phyloP scores from a whole-genome alignment of 1,139 yeast genomes.

The Suhomyces terraborum region DNA sequence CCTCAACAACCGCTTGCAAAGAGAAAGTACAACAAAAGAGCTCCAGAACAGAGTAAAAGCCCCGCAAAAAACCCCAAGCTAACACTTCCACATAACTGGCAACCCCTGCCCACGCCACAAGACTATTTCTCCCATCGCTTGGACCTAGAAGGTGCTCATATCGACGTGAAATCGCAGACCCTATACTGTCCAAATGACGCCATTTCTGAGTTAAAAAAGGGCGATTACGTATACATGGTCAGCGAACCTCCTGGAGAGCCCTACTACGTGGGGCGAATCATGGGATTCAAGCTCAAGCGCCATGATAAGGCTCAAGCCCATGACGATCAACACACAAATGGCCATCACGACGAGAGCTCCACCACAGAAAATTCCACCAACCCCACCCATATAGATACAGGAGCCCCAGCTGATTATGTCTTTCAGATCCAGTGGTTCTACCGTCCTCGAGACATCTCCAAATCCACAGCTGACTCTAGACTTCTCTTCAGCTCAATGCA shows the following conservation, averaged over 20 bases:
- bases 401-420: constrained; percentile 49
- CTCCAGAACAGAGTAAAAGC: constrained; percentile 4
- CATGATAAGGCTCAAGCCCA: constrained; percentile 8
- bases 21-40: constrained; percentile 10
- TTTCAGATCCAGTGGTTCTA: constrained; percentile 91
- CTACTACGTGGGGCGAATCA: constrained; percentile 80
- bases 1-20: constrained; percentile 6
- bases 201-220: constrained; percentile 39
- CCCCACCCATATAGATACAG: constrained; percentile 12
- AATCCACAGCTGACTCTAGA: constrained; percentile 69
- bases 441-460: constrained; percentile 82
- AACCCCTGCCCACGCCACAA: constrained; percentile 30
- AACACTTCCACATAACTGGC: constrained; percentile 44
- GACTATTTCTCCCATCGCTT: constrained; percentile 44
- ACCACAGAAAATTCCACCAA: not conserved
- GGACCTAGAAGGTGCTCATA: constrained; percentile 37
- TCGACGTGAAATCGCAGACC: constrained; percentile 34
- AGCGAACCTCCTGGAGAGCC: constrained; percentile 97
- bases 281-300: constrained; percentile 63
- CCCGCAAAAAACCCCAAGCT: constrained; percentile 8
- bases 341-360: not conserved
- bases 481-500: constrained; percentile 84
- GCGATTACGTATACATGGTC: constrained; percentile 79
- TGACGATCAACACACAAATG: not conserved
- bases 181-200: constrained; percentile 40